A percentile compares a stretch with the other conserved stretches of the same genome.
These are phyloP conservation scores for Myxozyma sirexii DNA, from an alignment of 805 yeast species.

Conservation along the genomic window DNA sequence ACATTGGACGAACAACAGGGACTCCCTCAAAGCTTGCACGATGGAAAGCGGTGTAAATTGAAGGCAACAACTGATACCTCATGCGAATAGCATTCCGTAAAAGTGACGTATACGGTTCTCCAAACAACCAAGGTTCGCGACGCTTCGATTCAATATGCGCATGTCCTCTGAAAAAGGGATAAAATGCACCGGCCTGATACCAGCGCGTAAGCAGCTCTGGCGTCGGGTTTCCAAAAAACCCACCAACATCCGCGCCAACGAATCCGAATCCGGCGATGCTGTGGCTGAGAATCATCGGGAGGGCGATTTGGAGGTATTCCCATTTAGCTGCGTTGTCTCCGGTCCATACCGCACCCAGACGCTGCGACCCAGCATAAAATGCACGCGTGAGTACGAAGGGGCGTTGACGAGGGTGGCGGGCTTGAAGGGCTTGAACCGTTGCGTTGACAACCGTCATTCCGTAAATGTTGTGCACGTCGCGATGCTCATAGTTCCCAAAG, in stretches of 20 bases:
- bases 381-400: conserved; percentile 90
- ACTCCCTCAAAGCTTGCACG: conserved; percentile 61
- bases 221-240: conserved; percentile 89
- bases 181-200: conserved; percentile 96
- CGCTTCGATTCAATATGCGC: conserved; percentile 93
- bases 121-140: conserved; percentile 88
- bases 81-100: conserved; percentile 72
- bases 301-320: conserved; percentile 78
- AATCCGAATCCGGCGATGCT: conserved; percentile 88
- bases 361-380: conserved; percentile 87
- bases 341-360: conserved; percentile 94
- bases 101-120: conserved; percentile 67
- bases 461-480: conserved; percentile 85
- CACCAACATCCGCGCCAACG: conserved; percentile 96
- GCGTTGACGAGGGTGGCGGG: conserved; percentile 54
- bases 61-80: conserved; percentile 77
- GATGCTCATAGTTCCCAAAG: conserved; percentile 80
- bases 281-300: conserved; percentile 84
- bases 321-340: conserved; percentile 95
- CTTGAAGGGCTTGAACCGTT: conserved; percentile 66
- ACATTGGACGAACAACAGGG: conserved; percentile 57
- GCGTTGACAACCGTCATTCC: conserved; percentile 81
- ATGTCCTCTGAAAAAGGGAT: conserved; percentile 95
- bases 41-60: conserved; percentile 76
- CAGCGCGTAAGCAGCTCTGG: conserved; percentile 82